Evolutionary conservation across 2,329 filamentous ascomycete species (phyloP).

Genomic region (Amesomyces nigricolor): DNA sequence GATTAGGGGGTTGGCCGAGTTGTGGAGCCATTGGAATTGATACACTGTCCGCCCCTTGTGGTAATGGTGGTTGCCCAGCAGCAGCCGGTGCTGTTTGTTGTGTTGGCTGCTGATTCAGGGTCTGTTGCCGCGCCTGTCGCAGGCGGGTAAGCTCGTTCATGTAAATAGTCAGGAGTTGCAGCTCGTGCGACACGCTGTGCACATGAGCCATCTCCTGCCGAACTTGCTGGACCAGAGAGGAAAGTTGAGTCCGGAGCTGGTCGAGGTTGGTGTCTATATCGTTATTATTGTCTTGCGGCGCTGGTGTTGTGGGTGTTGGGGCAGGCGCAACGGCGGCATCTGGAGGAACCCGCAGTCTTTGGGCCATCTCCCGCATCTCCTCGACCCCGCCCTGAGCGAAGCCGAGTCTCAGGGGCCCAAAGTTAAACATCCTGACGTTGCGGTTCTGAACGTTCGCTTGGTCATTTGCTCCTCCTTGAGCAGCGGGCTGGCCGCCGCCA

Average conservation of each 20-base stretch:
- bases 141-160: constrained; percentile 63
- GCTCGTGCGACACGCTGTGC: constrained; percentile 59
- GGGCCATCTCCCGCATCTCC: constrained; percentile 62
- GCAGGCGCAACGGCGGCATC: constrained; percentile 25
- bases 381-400: constrained; percentile 64
- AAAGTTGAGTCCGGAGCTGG: constrained; percentile 54
- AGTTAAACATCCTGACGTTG: constrained; percentile 34
- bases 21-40: constrained; percentile 7
- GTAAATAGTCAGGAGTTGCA: constrained; percentile 62
- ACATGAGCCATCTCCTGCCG: constrained; percentile 60
- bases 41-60: constrained; percentile 14
- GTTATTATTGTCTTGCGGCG: constrained; percentile 19
- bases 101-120: constrained; percentile 10
- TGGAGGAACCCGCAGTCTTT: constrained; percentile 50
- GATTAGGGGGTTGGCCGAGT: constrained; percentile 12
- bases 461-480: constrained; percentile 28
- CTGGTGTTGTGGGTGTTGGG: constrained; percentile 15
- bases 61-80: constrained; percentile 18
- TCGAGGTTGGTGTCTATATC: constrained; percentile 23
- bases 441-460: constrained; percentile 32
- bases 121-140: constrained; percentile 45
- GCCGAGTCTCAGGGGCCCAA: constrained; percentile 69
- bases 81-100: constrained; percentile 22
- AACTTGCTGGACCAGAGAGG: constrained; percentile 62
- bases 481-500: constrained; percentile 25